Evolutionary conservation across 1,284 basidiomycete genomes (phyloP).

Genomic region (Pascua guehoae): DNA sequence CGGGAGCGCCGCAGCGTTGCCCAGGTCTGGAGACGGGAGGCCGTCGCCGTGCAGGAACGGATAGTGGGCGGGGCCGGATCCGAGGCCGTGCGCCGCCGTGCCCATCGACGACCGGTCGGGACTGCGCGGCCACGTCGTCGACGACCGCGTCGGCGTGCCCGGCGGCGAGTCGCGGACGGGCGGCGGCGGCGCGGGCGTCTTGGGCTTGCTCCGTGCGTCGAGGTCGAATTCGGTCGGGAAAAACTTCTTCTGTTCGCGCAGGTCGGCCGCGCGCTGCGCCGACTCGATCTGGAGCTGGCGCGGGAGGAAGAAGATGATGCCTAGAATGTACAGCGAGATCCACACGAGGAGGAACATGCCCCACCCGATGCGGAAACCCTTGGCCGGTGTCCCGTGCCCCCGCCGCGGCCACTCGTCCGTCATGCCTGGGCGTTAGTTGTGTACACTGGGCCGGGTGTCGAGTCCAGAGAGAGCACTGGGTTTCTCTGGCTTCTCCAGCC

Average conservation of each 20-base stretch:
- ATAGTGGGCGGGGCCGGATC: too few relatives aligned
- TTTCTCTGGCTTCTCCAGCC: too few relatives aligned
- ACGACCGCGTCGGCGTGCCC: too few relatives aligned
- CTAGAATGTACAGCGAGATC: slow-evolving; percentile 20
- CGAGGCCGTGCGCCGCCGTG: too few relatives aligned
- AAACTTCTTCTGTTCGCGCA: slow-evolving; percentile 7
- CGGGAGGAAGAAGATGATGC: slow-evolving; percentile 23
- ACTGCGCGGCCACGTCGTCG: too few relatives aligned
- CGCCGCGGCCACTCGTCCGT: slow-evolving; percentile 27
- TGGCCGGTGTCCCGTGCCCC: slow-evolving; percentile 18
- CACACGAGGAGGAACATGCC: slow-evolving; percentile 26
- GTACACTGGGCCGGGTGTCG: too few relatives aligned
- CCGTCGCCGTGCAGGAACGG: too few relatives aligned
- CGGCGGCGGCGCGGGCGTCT: slow-evolving; percentile 8
- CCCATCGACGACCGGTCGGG: too few relatives aligned
- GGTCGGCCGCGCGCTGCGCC: slow-evolving; percentile 1
- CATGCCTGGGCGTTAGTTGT: slow-evolving; percentile 18
- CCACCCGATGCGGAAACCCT: slow-evolving; percentile 35
- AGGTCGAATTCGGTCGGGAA: slow-evolving; percentile 8
- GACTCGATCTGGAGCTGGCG: slow-evolving; percentile 19
- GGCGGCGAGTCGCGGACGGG: neutral
- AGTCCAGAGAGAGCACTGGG: neutral
- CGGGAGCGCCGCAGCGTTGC: too few relatives aligned
- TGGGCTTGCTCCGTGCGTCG: neutral
- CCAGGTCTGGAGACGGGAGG: too few relatives aligned